Conservation (phyloP, 345 rosid species). For the Cochlearia excelsa region DNA sequence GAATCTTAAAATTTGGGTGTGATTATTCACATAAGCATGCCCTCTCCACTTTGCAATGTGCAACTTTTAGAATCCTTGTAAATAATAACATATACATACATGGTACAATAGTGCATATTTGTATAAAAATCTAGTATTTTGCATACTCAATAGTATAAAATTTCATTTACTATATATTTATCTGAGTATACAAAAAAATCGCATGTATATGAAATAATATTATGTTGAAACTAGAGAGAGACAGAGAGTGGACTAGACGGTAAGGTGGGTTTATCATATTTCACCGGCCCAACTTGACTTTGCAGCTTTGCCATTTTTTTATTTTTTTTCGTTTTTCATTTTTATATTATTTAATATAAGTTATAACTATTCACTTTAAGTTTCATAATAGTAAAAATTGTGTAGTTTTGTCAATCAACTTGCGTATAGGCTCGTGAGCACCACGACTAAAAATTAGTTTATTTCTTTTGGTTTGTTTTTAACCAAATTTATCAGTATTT, state of each 20-base stretch:
- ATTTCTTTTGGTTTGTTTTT: constrained; percentile 10
- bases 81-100: background rate
- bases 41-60: constrained; percentile 13
- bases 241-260: constrained; percentile 14
- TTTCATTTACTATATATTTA: background rate
- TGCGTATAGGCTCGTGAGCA: constrained; percentile 25
- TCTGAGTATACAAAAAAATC: too few relatives aligned
- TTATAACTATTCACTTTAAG: constrained; percentile 12
- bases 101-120: background rate
- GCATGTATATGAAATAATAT: too few relatives aligned
- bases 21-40: constrained; percentile 24
- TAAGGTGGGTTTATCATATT: constrained; percentile 14
- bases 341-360: too few relatives aligned
- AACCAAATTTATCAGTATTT: background rate
- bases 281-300: constrained; percentile 40
- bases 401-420: constrained; percentile 27
- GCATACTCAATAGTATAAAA: background rate
- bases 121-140: background rate
- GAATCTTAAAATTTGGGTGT: constrained; percentile 13
- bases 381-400: constrained; percentile 18
- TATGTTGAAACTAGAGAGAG: constrained; percentile 15
- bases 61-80: constrained; percentile 17
- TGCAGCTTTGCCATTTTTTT: constrained; percentile 19
- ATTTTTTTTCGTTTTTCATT: constrained; percentile 1
- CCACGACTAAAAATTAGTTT: constrained; percentile 21